Percentiles rank a stretch among this genome's conserved stretches.
These are phyloP conservation scores for Dendrothele bispora DNA, from an alignment of 768 basidiomycete genomes.

Conservation along the genomic window DNA sequence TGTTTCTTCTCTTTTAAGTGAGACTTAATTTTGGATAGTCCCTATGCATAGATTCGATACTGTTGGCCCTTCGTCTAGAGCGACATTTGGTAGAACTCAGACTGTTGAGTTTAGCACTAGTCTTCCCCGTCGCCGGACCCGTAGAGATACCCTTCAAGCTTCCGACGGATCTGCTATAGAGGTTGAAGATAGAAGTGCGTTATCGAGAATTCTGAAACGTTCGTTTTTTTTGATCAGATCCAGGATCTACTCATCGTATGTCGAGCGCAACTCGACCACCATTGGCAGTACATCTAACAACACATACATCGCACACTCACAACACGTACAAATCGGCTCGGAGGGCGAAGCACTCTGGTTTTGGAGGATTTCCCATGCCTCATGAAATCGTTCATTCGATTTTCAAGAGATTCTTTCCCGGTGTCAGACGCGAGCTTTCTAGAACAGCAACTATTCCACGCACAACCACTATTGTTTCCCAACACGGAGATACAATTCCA, in stretches of 20 bases:
- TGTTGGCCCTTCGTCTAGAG: conserved; percentile 13
- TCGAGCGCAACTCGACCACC: conserved; percentile 16
- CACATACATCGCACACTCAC: conserved; percentile 17
- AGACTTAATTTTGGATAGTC: conserved; percentile 16
- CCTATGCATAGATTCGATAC: conserved; percentile 39
- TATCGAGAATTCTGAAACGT: too few species aligned
- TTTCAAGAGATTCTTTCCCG: conserved; percentile 63
- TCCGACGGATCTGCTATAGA: conserved; percentile 1
- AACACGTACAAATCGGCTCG: conserved; percentile 16
- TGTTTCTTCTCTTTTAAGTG: not conserved
- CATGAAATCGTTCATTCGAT: conserved; percentile 50
- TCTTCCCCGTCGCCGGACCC: conserved; percentile 25
- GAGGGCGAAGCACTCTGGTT: conserved; percentile 43
- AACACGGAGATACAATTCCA: conserved; percentile 30
- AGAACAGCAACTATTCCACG: conserved; percentile 76
- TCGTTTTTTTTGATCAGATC: not conserved
- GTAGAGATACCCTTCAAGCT: conserved; percentile 13
- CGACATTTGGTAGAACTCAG: conserved; percentile 37
- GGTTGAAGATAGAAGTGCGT: conserved; percentile 16
- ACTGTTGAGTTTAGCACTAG: conserved; percentile 52
- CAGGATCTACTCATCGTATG: conserved; percentile 21
- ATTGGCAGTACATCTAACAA: conserved; percentile 15
- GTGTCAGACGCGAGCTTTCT: conserved; percentile 53
- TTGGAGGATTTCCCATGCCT: conserved; percentile 79
- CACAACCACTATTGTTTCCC: conserved; percentile 59